Base-by-base conservation (phyloP, 2,329 filamentous ascomycete species). In the Xylariales sp. region DNA sequence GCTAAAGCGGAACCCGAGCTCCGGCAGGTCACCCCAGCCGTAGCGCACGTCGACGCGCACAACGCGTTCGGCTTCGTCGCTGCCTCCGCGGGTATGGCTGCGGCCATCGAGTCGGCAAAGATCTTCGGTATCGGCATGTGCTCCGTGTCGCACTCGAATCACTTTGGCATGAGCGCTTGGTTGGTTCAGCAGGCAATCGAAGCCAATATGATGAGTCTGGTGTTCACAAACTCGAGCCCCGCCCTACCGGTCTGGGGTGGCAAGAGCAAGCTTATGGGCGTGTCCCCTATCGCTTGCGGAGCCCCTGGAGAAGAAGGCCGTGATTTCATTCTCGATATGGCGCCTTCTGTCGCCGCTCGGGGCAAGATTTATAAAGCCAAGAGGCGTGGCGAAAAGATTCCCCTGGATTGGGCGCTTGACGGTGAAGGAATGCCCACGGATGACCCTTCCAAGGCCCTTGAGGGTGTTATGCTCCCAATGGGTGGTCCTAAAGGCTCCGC, bases 161-260 rank as follows among this genome's bases (percentile, higher is more conserved):
- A 91, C 58, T 90, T 86, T 51, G 87, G 87, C 38, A 93, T 93
- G 86, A 75, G 75, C 4, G 86, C 87, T 0, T 91, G 85, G 83
- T 55, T 89, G 1, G 85, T 89, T 10, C 82, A 87, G 56, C 81
- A 88, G 59, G 87, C 85, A 1, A 60, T 90, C 12, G 83, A 91
- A 41, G 80, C 75, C 1, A 70, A 72, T 25, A 80, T 85, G 75
- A 81, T 86, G 74, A 78, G 72, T 39, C 66, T 85, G 6, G 81
- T 85, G 2, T 85, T 85, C 45, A 85, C 81, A 15, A 85, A 85
- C 52, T 83, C 78, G 1, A 85, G 78, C 19, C 84, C 85, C 0
- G 85, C 84, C 2, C 62, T 89, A 39, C 83, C 85, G 2, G 79
- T 76, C 0, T 88, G 76, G 71, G 85, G 85, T 10, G 83, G 81